Percentiles rank a stretch among this genome's conserved stretches.
These are phyloP conservation scores for Lentinula lateritia DNA, from an alignment of 768 basidiomycete species.

Conservation along the genomic window DNA sequence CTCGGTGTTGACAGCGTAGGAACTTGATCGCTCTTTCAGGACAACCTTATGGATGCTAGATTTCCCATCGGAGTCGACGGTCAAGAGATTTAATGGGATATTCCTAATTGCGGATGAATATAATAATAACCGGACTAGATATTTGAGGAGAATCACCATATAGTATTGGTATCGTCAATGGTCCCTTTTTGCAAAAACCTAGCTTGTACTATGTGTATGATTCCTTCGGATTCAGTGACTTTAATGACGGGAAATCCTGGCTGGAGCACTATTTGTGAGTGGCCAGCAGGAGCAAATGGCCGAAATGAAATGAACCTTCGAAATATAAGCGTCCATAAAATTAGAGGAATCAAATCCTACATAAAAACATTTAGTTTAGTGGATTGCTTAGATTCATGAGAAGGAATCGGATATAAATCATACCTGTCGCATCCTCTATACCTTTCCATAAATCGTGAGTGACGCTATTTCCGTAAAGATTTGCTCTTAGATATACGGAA, in stretches of 20 bases:
- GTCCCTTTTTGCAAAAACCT: conserved; percentile 86
- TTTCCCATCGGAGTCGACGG: conserved; percentile 55
- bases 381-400: no score
- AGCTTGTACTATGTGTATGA: conserved; percentile 81
- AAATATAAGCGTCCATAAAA: conserved; percentile 91
- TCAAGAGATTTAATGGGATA: conserved; percentile 71
- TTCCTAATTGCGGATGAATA: conserved; percentile 43
- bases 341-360: conserved; percentile 61
- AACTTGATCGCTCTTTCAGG: conserved; percentile 62
- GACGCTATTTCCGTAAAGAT: conserved; percentile 78
- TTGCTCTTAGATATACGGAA: conserved; percentile 86
- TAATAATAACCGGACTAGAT: neutral
- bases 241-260: conserved; percentile 88
- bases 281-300: neutral
- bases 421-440: conserved; percentile 67
- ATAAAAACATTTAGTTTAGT: neutral
- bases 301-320: conserved; percentile 42
- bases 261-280: conserved; percentile 12
- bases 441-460: conserved; percentile 88
- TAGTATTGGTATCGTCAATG: conserved; percentile 79
- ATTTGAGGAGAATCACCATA: conserved; percentile 50
- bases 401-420: neutral
- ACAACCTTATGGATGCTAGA: conserved; percentile 55
- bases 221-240: conserved; percentile 69
- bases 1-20: conserved; percentile 66